These are phyloP conservation scores for Colletotrichum theobromicola DNA, from an alignment of 2,329 filamentous ascomycete species.

Conservation along the genomic window DNA sequence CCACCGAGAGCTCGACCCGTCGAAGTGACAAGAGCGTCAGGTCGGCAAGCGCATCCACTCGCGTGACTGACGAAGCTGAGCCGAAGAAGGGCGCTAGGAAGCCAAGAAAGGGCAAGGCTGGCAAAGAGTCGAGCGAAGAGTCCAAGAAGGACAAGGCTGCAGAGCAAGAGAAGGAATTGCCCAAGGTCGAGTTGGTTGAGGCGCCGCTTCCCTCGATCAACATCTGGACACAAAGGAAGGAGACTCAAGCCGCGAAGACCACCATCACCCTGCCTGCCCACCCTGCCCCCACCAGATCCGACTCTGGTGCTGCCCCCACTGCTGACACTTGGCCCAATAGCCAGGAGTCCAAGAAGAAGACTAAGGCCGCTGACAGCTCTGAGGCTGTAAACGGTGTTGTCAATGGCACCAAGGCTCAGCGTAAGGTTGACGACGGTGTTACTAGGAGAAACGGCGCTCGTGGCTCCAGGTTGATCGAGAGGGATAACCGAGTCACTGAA, in stretches of 20 bases:
- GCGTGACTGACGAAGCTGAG: slow-evolving; percentile 71
- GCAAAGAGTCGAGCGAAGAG: slow-evolving; percentile 44
- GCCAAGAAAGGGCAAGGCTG: slow-evolving; percentile 67
- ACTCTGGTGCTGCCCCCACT: slow-evolving; percentile 22
- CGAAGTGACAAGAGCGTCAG: slow-evolving; percentile 56
- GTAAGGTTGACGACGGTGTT: slow-evolving; percentile 47
- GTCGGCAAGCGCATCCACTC: slow-evolving; percentile 66
- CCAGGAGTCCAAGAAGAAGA: slow-evolving; percentile 50
- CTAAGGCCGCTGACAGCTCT: slow-evolving; percentile 27
- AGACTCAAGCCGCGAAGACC: slow-evolving; percentile 63
- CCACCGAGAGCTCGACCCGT: slow-evolving; percentile 46
- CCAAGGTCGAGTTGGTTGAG: slow-evolving; percentile 74
- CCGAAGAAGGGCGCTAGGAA: slow-evolving; percentile 58
- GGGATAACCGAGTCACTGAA: slow-evolving; percentile 29
- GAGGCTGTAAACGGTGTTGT: slow-evolving; percentile 28
- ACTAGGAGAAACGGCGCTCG: slow-evolving; percentile 46
- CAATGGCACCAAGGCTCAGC: slow-evolving; percentile 46
- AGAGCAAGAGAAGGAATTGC: slow-evolving; percentile 64
- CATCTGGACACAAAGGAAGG: slow-evolving; percentile 82
- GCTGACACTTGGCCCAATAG: slow-evolving; percentile 40
- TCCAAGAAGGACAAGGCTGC: slow-evolving; percentile 60
- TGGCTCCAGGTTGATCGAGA: slow-evolving; percentile 51
- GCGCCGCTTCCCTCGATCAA: slow-evolving; percentile 87
- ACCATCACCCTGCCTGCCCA: slow-evolving; percentile 34
- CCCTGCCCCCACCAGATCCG: slow-evolving; percentile 22